Evolutionary conservation across 2,329 filamentous ascomycete species (phyloP).

Genomic region (Botrytis porri): DNA sequence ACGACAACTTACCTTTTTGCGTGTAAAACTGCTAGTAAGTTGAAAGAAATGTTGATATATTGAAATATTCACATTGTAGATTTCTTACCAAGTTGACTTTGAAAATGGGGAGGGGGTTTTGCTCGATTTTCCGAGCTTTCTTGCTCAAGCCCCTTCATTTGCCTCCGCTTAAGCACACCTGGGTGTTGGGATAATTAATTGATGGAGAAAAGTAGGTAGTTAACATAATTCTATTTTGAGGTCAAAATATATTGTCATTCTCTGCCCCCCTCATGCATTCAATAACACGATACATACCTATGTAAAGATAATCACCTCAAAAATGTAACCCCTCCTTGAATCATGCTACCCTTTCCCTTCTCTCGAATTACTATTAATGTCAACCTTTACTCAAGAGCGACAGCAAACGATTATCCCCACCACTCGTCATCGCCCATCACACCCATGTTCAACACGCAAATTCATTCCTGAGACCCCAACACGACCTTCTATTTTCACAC

Average conservation of each 20-base stretch:
- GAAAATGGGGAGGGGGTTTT: not conserved
- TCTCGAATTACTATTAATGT: not conserved
- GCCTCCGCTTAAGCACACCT: not conserved
- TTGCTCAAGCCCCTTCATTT: slow-evolving; percentile 19
- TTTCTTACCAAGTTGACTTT: not conserved
- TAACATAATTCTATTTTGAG: slow-evolving; percentile 5
- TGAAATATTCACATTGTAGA: not conserved
- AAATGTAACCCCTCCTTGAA: not conserved
- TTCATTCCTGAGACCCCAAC: slow-evolving; percentile 4
- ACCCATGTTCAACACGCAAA: slow-evolving; percentile 1
- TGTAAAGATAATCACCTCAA: not conserved
- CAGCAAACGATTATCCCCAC: not conserved
- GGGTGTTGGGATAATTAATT: not conserved
- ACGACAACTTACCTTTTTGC: not conserved
- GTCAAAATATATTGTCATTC: not conserved
- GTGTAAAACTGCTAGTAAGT: not conserved
- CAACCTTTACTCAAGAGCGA: not conserved
- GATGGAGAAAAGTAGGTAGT: not conserved
- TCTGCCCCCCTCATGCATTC: not conserved
- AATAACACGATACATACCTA: not conserved
- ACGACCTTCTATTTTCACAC: slow-evolving; percentile 3
- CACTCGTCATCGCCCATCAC: not conserved
- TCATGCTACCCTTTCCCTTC: not conserved
- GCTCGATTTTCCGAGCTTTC: not conserved
- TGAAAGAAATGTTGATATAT: not conserved